Evolutionary conservation across 495 filamentous ascomycete species (phyloP).

Genomic region (Aspergillus egyptiacus): DNA sequence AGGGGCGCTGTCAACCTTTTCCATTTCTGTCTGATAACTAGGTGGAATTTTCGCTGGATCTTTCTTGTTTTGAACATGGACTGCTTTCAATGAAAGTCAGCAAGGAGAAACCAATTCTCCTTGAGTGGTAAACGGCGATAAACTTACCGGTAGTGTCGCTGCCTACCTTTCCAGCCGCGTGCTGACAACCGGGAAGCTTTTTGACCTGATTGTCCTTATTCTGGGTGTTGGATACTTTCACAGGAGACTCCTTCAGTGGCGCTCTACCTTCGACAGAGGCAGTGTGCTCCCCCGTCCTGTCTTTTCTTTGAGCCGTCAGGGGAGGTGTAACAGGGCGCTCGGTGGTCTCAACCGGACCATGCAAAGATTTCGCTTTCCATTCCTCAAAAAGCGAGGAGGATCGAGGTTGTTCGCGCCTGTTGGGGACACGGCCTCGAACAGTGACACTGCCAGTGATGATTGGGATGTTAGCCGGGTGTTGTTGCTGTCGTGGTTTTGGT

Average conservation of each 20-base stretch:
- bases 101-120: too few species aligned
- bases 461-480: not conserved
- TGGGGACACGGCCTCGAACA: not conserved
- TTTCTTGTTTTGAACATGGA: too few species aligned
- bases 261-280: not conserved
- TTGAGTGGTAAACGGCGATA: too few species aligned
- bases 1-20: too few species aligned
- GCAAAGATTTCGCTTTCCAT: slow-evolving; percentile 15
- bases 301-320: not conserved
- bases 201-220: not conserved
- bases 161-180: too few species aligned
- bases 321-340: not conserved
- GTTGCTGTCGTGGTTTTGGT: not conserved
- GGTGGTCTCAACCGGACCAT: not conserved
- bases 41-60: too few species aligned
- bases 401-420: slow-evolving; percentile 4
- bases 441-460: not conserved
- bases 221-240: not conserved
- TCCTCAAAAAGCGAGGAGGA: slow-evolving; percentile 17
- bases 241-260: not conserved
- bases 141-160: too few species aligned
- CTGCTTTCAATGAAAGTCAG: too few species aligned
- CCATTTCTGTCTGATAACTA: too few species aligned
- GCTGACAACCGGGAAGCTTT: not conserved
- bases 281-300: not conserved